Evolutionary conservation across 2,329 filamentous ascomycete genomes (phyloP), one percentile per base, ranked within the genome.

Genomic region (Verticillium alfalfae): DNA sequence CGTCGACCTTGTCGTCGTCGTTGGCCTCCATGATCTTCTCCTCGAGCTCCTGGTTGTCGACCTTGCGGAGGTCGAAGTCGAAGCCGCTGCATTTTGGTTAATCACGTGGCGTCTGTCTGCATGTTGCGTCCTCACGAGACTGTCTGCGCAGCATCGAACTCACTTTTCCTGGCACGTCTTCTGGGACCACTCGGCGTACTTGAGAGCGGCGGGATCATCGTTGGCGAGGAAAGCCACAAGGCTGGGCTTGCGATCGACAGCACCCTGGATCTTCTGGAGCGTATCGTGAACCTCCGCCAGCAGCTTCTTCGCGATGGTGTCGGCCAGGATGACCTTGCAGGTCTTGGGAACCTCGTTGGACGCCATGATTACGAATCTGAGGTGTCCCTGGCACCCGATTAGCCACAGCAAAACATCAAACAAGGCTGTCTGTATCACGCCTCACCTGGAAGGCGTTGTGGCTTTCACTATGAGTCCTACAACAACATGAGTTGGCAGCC

Each of bases 151-250:
- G 39, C n/a, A 45, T 45, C 36, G 61, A 26, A 77, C 90, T 89
- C 82, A 97, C 93, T 97, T 96, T 75, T 98, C 94, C 76, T 88
- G 85, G 76, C 92, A 97, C 4, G 95, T 97, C 84, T 96, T 97
- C 76, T 92, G 91, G 49, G 94, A 97, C 92, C 92, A 97, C 76
- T 97, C 92, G 60, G 95, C 95, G 74, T 99, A 98, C 80, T 96
- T 92, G 69, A 91, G 82, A 37, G 94, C 94, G 45, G 93, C 92
- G 36, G 93, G 92, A 77, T 99, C 95, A 67, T 85, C 85, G 76
- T 97, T 98, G 67, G 94, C 93, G 61, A 99, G 82, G 77, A 97
- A 97, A 63, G 94, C 95, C 55, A 94, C 91, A 60, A 99, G 84
- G 64, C 90, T 88, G 38, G 95, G 93, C 72, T 88, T 80, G 52